These are phyloP conservation scores for Colletotrichum caudatum DNA, from an alignment of 2,329 filamentous ascomycete genomes.

Conservation along the genomic window DNA sequence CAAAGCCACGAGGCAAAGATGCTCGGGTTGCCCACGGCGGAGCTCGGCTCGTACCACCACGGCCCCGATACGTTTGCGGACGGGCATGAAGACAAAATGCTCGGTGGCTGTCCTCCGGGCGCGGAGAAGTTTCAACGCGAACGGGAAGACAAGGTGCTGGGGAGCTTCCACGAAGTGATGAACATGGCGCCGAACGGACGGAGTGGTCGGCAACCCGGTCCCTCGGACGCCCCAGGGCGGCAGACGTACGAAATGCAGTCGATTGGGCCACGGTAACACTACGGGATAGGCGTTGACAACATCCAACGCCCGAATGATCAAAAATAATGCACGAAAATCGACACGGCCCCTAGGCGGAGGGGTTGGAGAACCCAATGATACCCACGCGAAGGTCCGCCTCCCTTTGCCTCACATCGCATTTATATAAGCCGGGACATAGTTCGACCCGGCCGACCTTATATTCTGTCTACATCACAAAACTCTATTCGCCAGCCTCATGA, in stretches of 20 bases:
- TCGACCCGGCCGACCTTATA: not conserved
- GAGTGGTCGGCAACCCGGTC: slow-evolving; percentile 1
- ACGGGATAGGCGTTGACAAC: not conserved
- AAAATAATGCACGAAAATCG: not conserved
- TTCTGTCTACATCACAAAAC: not conserved
- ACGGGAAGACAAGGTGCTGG: slow-evolving; percentile 37
- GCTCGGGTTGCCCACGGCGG: slow-evolving; percentile 32
- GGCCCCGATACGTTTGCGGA: slow-evolving; percentile 37
- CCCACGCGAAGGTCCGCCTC: slow-evolving; percentile 30
- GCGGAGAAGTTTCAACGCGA: slow-evolving; percentile 29
- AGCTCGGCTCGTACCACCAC: slow-evolving; percentile 37
- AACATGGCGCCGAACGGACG: slow-evolving; percentile 16
- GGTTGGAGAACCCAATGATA: slow-evolving; percentile 25
- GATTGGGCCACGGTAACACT: slow-evolving; percentile 15
- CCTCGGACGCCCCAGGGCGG: slow-evolving; percentile 3
- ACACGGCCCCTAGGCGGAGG: slow-evolving; percentile 21
- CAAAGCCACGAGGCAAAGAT: slow-evolving; percentile 32
- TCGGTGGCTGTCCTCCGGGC: slow-evolving; percentile 25
- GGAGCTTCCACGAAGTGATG: slow-evolving; percentile 35
- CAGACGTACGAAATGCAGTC: slow-evolving; percentile 36
- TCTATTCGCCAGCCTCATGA: not conserved
- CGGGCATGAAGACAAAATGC: slow-evolving; percentile 37
- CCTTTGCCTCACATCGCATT: slow-evolving; percentile 21
- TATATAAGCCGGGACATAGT: not conserved
- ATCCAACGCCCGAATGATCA: not conserved